Conservation (phyloP, 2,329 filamentous ascomycete genomes). For the Penicillium sp. region DNA sequence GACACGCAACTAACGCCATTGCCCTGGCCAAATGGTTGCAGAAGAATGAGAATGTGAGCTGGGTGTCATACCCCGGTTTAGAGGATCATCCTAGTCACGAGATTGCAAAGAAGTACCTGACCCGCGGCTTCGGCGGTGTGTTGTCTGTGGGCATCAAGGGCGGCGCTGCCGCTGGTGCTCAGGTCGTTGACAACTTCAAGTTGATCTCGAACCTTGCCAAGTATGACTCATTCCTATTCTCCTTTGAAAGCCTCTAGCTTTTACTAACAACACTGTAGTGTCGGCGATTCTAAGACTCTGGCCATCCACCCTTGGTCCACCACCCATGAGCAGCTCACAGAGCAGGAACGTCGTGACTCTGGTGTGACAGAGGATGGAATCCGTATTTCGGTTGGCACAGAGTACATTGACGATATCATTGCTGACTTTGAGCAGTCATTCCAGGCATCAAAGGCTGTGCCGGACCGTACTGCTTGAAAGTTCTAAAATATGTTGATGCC, state of each 20-base stretch:
- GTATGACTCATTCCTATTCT: constrained; percentile 35
- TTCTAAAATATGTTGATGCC: constrained; percentile 54
- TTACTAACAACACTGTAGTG: constrained; percentile 42
- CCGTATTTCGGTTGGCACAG: constrained; percentile 89
- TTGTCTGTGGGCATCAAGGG: constrained; percentile 93
- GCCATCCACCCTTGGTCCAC: constrained; percentile 95
- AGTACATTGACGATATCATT: constrained; percentile 97
- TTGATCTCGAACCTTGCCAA: constrained; percentile 95
- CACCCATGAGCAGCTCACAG: constrained; percentile 86
- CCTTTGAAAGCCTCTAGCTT: too few species aligned
- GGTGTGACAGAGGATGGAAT: constrained; percentile 89
- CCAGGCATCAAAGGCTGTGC: constrained; percentile 52
- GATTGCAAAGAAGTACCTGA: constrained; percentile 81
- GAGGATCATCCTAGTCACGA: constrained; percentile 76
- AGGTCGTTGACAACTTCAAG: constrained; percentile 92
- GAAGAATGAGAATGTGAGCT: constrained; percentile 76
- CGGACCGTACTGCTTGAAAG: constrained; percentile 16
- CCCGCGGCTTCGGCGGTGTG: constrained; percentile 82
- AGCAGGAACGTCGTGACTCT: constrained; percentile 74
- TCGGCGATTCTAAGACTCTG: constrained; percentile 91
- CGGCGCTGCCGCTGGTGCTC: constrained; percentile 74
- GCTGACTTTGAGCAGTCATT: constrained; percentile 93
- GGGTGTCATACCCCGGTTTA: constrained; percentile 92
- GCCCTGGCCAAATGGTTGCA: constrained; percentile 79
- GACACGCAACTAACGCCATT: constrained; percentile 81